Evolutionary conservation across 495 filamentous ascomycete species (phyloP), one percentile per base, ranked within the genome.

Genomic region (Neurospora sp.): DNA sequence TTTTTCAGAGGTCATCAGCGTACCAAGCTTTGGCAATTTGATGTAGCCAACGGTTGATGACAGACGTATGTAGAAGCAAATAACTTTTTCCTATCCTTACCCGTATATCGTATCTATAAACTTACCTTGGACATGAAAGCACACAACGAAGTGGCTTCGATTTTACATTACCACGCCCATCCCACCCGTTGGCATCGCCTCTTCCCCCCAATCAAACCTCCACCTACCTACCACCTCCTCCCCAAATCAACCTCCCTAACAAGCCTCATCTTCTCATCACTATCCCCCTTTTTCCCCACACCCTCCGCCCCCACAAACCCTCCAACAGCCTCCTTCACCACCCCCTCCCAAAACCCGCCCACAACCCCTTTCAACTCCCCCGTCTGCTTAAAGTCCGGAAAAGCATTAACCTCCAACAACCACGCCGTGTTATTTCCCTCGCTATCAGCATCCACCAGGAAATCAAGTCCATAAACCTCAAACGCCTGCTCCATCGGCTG

Each of bases 361-460:
- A 99, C 89, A 71, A 98, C 80, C 6, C 83, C 86, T 76, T 84
- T 89, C 72, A 93, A 80, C 69, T 90, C 88, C 0, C 96, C 95
- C 14, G 93, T 97, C 87, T 98, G 95, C 77, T 81, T 88, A 77
- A 98, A 98, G 81, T 99, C 96, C 65, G 96, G 96, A 80, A 94
- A 99, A 1, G 95, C 92, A 82, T 99, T 99, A n/a, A 97, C 87
- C 84, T 99, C 96, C 70, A 99, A 80, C 77, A 98, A 81, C 86
- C 87, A 97, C 27, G 89, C 87, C 27, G 12, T 18, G 7, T 61
- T 31, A 31, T 31, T 61, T 3, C 47, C 22, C 5, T 12, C 22
- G 4, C 72, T 85, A 0, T 89, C 31, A 6, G 80, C 86, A 79
- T 94, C 93, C 14, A 97, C 90, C 74, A 99, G 75, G 78, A 96